phyloP scores from a whole-genome alignment of 352 stramenopile genomes.

The Albugo candida region DNA sequence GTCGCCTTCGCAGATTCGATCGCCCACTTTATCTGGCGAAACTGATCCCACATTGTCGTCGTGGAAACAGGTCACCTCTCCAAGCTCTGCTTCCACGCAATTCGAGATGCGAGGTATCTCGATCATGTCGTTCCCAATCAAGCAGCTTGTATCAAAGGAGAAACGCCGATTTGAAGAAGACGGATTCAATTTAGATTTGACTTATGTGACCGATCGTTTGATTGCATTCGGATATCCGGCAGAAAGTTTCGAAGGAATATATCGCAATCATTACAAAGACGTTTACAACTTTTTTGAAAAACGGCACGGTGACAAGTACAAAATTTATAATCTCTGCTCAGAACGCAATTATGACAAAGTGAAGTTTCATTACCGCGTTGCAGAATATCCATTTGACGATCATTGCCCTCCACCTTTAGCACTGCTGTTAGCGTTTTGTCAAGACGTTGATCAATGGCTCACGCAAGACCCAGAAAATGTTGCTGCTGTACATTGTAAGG shows the following conservation, averaged over 20 bases:
- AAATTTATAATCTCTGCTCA: slow-evolving; percentile 83
- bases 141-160: slow-evolving; percentile 81
- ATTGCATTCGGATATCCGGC: slow-evolving; percentile 82
- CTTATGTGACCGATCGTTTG: slow-evolving; percentile 72
- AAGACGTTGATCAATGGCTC: slow-evolving; percentile 36
- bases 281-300: slow-evolving; percentile 81
- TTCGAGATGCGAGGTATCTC: no score
- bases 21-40: no score
- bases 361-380: slow-evolving; percentile 54
- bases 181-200: slow-evolving; percentile 85
- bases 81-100: no score
- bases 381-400: slow-evolving; percentile 74
- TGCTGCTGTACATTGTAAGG: slow-evolving; percentile 83
- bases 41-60: no score
- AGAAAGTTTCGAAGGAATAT: slow-evolving; percentile 70
- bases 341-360: slow-evolving; percentile 67
- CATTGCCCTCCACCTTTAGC: slow-evolving; percentile 63
- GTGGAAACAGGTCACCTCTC: no score
- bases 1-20: no score
- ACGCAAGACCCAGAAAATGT: slow-evolving; percentile 40
- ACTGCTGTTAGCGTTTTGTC: slow-evolving; percentile 53
- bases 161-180: slow-evolving; percentile 75
- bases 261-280: slow-evolving; percentile 81
- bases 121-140: slow-evolving; percentile 18
- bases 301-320: slow-evolving; percentile 56